Evolutionary conservation across 1,284 basidiomycete genomes (phyloP), one percentile per base, ranked within the genome.

Genomic region (Schizopora paradoxa): DNA sequence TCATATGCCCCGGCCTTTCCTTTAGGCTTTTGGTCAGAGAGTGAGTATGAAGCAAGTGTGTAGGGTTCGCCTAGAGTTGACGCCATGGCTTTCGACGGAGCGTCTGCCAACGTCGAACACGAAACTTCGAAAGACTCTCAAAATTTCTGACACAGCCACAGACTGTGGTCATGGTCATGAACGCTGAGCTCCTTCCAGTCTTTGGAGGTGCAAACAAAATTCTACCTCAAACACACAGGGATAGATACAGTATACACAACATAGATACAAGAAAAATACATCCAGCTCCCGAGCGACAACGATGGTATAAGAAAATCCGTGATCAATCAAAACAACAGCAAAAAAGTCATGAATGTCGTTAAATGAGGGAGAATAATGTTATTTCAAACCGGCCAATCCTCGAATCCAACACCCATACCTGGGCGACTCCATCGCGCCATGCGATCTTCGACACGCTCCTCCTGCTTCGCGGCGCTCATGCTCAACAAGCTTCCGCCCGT

Each of bases 21-120:
- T 26, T 50, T 57, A 29, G 56, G 53, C 14, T 43, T 47, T 25
- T 42, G 40, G 26, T 50, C 36, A 16, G 43, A 61, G 40, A 63
- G 62, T 40, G 65, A 63, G 55, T 74, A 80, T 58, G 59, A 74
- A 10, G 76, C 69, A 27, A 84, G 70, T 44, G 74, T 61, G 55
- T 78, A 82, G 14, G 81, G 79, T 50, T 84, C 81, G 55, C 67
- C 66, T 56, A 83, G 66, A 50, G 62, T 67, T 45, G 72, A 65
- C 60, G 61, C 66, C 70, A 74, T 75, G 54, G 58, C 53, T 14
- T 2, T 25, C 11, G 4, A 7, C 27, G 18, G 6, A 7, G 34
- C 28, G 28, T 8, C 28, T n/a, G n/a, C n/a, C n/a, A n/a, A n/a
- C n/a, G n/a, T n/a, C n/a, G n/a, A n/a, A n/a, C n/a, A n/a, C n/a